phyloP scores from a whole-genome alignment of 129 eudicot genomes.

The Artemisia argyi region DNA sequence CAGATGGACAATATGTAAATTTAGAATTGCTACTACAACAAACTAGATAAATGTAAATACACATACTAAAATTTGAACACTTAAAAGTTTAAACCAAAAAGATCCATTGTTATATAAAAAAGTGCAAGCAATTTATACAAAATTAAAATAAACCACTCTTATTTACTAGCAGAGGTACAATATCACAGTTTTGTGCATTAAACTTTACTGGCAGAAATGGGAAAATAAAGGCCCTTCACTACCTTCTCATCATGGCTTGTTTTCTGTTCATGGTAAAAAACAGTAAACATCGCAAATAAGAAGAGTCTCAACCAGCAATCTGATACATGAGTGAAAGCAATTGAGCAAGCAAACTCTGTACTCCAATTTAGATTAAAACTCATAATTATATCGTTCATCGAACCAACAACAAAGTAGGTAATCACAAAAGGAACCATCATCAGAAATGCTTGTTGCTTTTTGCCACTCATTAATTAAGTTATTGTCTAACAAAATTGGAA shows the following conservation, averaged over 20 bases:
- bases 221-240: constrained; percentile 22
- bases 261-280: constrained; percentile 32
- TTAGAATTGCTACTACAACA: background rate
- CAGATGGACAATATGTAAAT: background rate
- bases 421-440: constrained; percentile 24
- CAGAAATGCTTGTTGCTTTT: constrained; percentile 8
- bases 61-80: too few species aligned
- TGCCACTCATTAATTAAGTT: constrained; percentile 21
- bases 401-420: background rate
- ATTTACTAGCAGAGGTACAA: background rate
- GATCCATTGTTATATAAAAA: background rate
- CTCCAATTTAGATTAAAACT: background rate
- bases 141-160: background rate
- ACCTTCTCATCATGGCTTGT: constrained; percentile 4
- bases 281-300: constrained; percentile 30
- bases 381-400: background rate
- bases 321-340: constrained; percentile 13
- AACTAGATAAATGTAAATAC: background rate
- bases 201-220: constrained; percentile 18
- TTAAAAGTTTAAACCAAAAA: too few species aligned
- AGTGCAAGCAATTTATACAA: background rate
- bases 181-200: background rate
- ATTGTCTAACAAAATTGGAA: too few species aligned
- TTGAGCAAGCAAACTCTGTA: background rate
- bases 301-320: constrained; percentile 27